Evolutionary conservation across 257 asterid genomes (phyloP).

Genomic region (Plantago ovata): DNA sequence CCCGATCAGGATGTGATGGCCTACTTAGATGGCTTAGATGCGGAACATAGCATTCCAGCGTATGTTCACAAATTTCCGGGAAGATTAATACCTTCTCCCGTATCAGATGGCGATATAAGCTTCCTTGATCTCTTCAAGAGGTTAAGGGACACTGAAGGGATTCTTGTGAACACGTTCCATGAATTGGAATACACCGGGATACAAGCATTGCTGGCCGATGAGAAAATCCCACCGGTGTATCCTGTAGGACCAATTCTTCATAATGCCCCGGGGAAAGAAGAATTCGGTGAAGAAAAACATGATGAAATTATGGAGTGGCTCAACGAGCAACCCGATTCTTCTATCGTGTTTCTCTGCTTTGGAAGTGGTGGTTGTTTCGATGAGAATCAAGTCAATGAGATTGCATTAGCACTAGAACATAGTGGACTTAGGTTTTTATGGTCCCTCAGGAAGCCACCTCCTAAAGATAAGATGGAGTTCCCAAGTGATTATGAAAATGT

Average conservation of each 20-base stretch:
- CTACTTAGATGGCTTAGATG: background rate
- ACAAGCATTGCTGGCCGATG: constrained; percentile 13
- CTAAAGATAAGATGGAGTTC: background rate
- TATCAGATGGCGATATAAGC: constrained; percentile 1
- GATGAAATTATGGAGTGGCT: constrained; percentile 23
- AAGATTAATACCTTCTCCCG: constrained; percentile 14
- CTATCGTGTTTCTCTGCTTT: constrained; percentile 29
- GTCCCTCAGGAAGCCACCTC: constrained; percentile 37
- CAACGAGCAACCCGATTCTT: constrained; percentile 12
- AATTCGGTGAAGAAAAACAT: background rate
- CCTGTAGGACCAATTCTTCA: constrained; percentile 35
- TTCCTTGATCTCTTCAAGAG: background rate
- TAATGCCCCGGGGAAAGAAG: background rate
- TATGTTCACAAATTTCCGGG: constrained; percentile 12
- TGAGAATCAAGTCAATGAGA: constrained; percentile 30
- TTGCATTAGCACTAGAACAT: constrained; percentile 30
- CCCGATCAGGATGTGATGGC: background rate
- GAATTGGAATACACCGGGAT: constrained; percentile 31
- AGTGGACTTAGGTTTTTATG: constrained; percentile 32
- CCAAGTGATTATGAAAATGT: constrained; percentile 20
- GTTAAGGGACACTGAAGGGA: constrained; percentile 29
- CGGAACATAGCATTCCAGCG: constrained; percentile 8
- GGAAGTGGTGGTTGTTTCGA: constrained; percentile 29
- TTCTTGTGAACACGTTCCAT: constrained; percentile 30
- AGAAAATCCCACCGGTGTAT: constrained; percentile 26